Base-by-base conservation (phyloP, 164 flowering plant species). In the Nymphaea thermarum region DNA sequence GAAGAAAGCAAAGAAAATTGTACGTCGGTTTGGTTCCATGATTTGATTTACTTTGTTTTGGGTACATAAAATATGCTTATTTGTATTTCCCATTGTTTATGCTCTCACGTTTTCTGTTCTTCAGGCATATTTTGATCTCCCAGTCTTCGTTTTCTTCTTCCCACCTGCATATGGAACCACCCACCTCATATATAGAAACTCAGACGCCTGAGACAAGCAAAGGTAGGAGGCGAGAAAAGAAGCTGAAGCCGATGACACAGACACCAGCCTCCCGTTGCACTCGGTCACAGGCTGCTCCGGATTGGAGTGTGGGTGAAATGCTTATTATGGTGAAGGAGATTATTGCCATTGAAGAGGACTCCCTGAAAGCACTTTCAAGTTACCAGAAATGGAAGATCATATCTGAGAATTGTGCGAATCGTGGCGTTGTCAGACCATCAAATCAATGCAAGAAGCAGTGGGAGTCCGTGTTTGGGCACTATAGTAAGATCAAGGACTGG, bases 331-430 rank as follows among this genome's bases (percentile, higher is more conserved):
- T 86, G 55, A 82, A 77, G 41, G 86, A 83, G 76, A 74, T 82
- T 36, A 78, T 79, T 53, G 80, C 81, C 6, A 80, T 86, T 11
- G 85, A 84, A 63, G 74, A 75, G 4, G 86, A 85, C 43, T 83
- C 78, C 64, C 60, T 59, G 43, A 79, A 77, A 41, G 75, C 78
- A 4, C 62, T 88, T n/a, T 79, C 90, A 12, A 71, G 82, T 65
- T 73, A 65, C 66, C 90, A 88, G 73, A 86, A 79, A 72, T 88
- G 93, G 93, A 78, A 76, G 55, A 84, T 86, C 0, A 77, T 86
- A 5, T 72, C 84, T 0, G 83, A 82, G 5, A 88, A 81, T 55
- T 86, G 90, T 63, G 65, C 71, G 5, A 82, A 78, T 3, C 47
- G 80, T 60, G 88, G 72, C 11, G 84, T 83, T 3, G 68, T 62